Evolutionary conservation across 495 filamentous ascomycete species (phyloP), one percentile per base, ranked within the genome.

Genomic region (Penicillium daleae): DNA sequence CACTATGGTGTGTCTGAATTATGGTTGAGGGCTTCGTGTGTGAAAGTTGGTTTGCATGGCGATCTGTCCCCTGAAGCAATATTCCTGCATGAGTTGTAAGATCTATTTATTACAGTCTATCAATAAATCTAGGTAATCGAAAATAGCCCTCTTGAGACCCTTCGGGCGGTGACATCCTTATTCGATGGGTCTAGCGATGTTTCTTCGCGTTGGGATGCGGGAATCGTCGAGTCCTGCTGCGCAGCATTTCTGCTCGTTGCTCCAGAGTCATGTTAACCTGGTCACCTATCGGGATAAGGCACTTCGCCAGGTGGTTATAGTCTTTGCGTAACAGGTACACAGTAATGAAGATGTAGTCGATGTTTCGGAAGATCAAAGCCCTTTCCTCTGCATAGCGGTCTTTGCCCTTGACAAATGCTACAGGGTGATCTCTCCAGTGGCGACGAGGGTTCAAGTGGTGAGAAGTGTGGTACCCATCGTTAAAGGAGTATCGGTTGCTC

Each of bases 391-490:
- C 71, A 69, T 92, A 92, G 12, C 79, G 80, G 6, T 78, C 65
- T 68, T 89, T 89, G 57, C 85, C 80, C 61, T 81, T 78, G n/a
- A 91, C 70, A 63, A 92, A 88, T 53, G 86, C 79, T 31, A 83
- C 73, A 4, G 89, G 89, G 67, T 91, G 89, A 44, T 90, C 87
- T 50, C 89, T 82, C 89, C 89, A 92, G 76, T 91, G 89, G 2
- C 89, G 83, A 27, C 79, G 83, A 4, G 89, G 88, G 72, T 92
- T 89, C 10, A 91, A 80, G 69, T 91, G 89, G 70, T 92, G 89
- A 9, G 89, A 89, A 37, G 89, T 90, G 71, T 92, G 89, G 72
- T 90, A 92, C 56, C 89, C 89, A 69, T 91, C 89, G 69, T 92
- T 92, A 79, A 84, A 92, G 66, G 86, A 90, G 76, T 85, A 87